Conservation (phyloP, 1,284 basidiomycete genomes). For the Flammula alnicola region DNA sequence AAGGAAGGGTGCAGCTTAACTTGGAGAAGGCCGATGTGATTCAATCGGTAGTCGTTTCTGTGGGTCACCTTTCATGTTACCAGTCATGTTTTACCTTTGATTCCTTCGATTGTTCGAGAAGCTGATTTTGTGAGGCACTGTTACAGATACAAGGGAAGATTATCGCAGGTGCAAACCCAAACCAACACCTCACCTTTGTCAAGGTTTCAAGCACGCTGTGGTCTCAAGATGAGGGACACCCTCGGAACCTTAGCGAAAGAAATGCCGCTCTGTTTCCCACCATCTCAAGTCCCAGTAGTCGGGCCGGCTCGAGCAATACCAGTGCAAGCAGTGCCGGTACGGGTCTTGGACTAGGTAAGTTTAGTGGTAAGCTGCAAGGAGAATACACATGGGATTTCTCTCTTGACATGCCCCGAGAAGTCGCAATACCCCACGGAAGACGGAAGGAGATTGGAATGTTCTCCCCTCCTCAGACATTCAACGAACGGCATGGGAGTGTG, state of each 20-base stretch:
- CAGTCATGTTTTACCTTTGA: neutral
- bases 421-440: conserved; percentile 20
- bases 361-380: conserved; percentile 31
- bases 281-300: conserved; percentile 10
- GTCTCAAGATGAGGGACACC: conserved; percentile 15
- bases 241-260: conserved; percentile 2
- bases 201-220: conserved; percentile 30
- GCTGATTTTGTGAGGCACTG: too few relatives aligned
- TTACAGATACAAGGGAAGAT: conserved; percentile 23
- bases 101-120: neutral
- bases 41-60: neutral
- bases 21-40: conserved; percentile 4
- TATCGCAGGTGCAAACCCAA: conserved; percentile 29
- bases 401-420: conserved; percentile 32
- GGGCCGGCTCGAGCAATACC: neutral
- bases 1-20: conserved; percentile 7
- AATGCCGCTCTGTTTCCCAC: neutral
- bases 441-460: conserved; percentile 24
- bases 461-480: conserved; percentile 8
- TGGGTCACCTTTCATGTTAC: conserved; percentile 2
- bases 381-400: conserved; percentile 37
- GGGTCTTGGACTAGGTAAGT: conserved; percentile 5
- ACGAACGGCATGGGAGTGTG: neutral
- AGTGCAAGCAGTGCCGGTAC: neutral
- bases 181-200: conserved; percentile 31